Base-by-base conservation (phyloP, 371 early-diverging fungal genomes). In the Sporodiniella umbellata region DNA sequence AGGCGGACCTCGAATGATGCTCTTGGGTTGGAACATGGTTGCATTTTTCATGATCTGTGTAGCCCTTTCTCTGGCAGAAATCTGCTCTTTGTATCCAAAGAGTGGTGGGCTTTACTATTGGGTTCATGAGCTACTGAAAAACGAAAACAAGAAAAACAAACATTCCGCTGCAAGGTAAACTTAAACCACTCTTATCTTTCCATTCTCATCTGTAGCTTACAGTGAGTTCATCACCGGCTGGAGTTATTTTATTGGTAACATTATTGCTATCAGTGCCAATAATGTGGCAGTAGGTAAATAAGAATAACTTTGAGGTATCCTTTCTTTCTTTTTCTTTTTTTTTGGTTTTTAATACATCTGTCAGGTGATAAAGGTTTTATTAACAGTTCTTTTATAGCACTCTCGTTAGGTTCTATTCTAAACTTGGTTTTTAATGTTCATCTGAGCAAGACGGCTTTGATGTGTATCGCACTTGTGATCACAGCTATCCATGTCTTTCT, bases 21-120 rank as follows among this genome's bases (percentile, higher is more conserved):
- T 75, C 19, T 21, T 70, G 17, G 59, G 66, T 40, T 88, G 89
- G 89, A 66, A 84, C 51, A 37, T 82, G 21, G 85, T 83, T 6
- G 75, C 81, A 11, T 40, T 75, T 38, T 84, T 84, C 54, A 80
- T 83, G 54, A 53, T 83, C 44, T 76, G 78, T 61, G 65, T 86
- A 24, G 85, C 82, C 1, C 60, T 85, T 23, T 78, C 85, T 2
- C 54, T 88, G 60, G 80, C 86, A n/a, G 88, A 88, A 60, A 85
- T 86, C 40, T 84, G 85, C 54, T 85, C 85, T 0, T 63, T 86
- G 0, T 88, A 79, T 61, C 85, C 88, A 14, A 80, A 83, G 19
- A 79, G 79, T 28, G 88, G 88, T 15, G 84, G 85, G 1, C 53
- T 88, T 7, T 88, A 86, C 62, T 85, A 80, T 54, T 86, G 83